These are phyloP conservation scores for Elongisporangium senticosum DNA, from an alignment of 352 stramenopile species.

Conservation along the genomic window DNA sequence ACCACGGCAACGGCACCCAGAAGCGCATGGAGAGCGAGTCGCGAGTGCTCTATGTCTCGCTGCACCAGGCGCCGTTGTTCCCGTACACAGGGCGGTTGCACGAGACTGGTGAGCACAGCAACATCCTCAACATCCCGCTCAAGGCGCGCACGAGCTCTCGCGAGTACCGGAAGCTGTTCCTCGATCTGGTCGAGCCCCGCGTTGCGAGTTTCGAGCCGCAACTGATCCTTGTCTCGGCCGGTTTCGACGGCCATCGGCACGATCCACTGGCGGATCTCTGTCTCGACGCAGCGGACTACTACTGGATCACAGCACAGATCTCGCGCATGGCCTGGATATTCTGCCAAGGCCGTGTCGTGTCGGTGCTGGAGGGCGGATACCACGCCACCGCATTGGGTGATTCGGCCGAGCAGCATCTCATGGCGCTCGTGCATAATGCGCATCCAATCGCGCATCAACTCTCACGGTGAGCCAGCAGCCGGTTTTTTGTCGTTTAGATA, in stretches of 20 bases:
- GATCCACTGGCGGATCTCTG: constrained; percentile 44
- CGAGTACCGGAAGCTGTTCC: constrained; percentile 34
- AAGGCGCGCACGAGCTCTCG: constrained; percentile 22
- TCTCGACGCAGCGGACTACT: constrained; percentile 40
- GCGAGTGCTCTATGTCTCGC: constrained; percentile 43
- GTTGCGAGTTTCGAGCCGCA: constrained; percentile 64
- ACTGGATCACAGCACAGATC: constrained; percentile 50
- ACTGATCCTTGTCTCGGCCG: constrained; percentile 76
- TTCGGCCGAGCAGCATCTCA: constrained; percentile 41
- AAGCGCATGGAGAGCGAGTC: constrained; percentile 21
- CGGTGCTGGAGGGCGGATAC: constrained; percentile 54
- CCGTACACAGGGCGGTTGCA: constrained; percentile 30
- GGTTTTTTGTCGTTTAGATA: no score
- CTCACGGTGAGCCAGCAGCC: background rate
- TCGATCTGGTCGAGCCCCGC: constrained; percentile 20
- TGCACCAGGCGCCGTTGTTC: constrained; percentile 52
- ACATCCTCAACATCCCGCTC: constrained; percentile 47
- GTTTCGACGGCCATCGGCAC: constrained; percentile 75
- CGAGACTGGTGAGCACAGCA: constrained; percentile 26
- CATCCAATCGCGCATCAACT: background rate
- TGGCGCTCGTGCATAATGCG: constrained; percentile 27
- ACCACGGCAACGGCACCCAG: constrained; percentile 88
- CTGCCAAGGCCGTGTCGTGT: constrained; percentile 45
- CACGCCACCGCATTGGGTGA: constrained; percentile 41
- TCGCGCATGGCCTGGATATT: constrained; percentile 30